A percentile compares a stretch with the other conserved stretches of the same genome.
These are phyloP conservation scores for Lipomyces chichibuensis DNA, from an alignment of 805 yeast species.

Conservation along the genomic window DNA sequence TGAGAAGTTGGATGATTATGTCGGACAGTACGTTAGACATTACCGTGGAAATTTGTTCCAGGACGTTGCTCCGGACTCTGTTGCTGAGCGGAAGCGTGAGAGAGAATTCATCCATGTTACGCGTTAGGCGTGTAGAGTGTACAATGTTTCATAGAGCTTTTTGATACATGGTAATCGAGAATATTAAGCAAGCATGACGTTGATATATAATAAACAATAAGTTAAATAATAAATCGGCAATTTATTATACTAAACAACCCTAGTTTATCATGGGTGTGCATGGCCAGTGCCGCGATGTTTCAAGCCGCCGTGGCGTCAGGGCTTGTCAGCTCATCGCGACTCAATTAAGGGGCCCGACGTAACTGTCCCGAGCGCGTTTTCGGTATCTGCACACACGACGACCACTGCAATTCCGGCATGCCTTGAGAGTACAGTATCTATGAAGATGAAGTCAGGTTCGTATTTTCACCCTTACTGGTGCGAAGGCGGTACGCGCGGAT, in stretches of 20 bases:
- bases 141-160: neutral
- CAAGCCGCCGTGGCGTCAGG: neutral
- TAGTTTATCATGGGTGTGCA: neutral
- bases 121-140: conserved; percentile 12
- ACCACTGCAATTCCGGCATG: neutral
- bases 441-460: neutral
- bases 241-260: neutral
- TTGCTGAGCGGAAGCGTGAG: conserved; percentile 31
- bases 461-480: neutral
- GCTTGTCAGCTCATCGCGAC: neutral
- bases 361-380: neutral
- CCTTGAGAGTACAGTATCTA: neutral
- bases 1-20: conserved; percentile 55
- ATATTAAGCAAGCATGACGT: neutral
- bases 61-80: conserved; percentile 32
- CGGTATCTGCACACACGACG: neutral
- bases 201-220: neutral
- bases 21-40: conserved; percentile 49
- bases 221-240: neutral
- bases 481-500: neutral
- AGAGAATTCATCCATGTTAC: conserved; percentile 30
- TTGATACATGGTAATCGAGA: neutral
- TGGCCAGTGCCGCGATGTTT: neutral
- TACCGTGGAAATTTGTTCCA: conserved; percentile 34
- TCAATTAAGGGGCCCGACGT: neutral